Evolutionary conservation across 768 basidiomycete genomes (phyloP).

Genomic region (Suillus occidentalis): DNA sequence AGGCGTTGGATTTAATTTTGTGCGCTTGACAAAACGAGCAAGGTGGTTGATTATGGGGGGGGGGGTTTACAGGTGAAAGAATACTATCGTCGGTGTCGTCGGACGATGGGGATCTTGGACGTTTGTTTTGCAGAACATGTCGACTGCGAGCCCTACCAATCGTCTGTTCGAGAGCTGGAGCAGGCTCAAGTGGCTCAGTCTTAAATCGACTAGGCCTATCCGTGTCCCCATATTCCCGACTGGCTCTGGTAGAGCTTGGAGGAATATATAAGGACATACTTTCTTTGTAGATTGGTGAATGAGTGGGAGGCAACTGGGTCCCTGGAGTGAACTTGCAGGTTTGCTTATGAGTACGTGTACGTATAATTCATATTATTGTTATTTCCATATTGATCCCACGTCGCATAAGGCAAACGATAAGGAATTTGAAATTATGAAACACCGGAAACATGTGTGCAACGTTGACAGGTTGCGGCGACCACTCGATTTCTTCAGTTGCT

Average conservation of each 20-base stretch:
- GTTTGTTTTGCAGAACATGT: not conserved
- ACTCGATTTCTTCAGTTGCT: too few species aligned
- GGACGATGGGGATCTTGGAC: not conserved
- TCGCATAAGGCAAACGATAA: not conserved
- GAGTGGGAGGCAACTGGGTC: not conserved
- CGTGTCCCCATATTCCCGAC: not conserved
- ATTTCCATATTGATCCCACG: not conserved
- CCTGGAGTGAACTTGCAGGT: too few species aligned
- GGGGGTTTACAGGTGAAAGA: not conserved
- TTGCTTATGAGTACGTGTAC: not conserved
- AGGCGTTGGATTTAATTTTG: not conserved
- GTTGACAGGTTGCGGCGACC: too few species aligned
- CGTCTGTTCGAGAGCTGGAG: not conserved
- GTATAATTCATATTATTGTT: too few species aligned
- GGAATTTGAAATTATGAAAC: too few species aligned
- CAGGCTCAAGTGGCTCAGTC: not conserved
- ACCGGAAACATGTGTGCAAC: too few species aligned
- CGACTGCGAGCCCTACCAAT: not conserved
- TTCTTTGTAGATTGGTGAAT: too few species aligned
- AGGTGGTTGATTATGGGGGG: not conserved
- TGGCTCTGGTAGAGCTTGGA: not conserved
- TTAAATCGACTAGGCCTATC: not conserved
- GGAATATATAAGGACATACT: not conserved
- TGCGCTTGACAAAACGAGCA: not conserved
- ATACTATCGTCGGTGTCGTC: not conserved